Conservation (phyloP, 306 rosid species). For the Alnus rubra region DNA sequence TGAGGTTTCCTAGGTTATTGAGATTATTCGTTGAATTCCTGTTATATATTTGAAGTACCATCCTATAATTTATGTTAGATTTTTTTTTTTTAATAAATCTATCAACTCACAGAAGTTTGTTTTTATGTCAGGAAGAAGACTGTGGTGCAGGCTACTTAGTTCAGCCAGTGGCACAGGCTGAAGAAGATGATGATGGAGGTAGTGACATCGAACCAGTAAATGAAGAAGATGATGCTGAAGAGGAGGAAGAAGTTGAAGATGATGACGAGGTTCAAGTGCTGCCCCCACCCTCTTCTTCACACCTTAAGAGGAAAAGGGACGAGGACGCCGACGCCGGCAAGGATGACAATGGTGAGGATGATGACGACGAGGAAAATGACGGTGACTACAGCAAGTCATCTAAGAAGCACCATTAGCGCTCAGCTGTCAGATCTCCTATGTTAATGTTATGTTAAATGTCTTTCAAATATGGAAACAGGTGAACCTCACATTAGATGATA, state of each 20-base stretch:
- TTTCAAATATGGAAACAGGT: constrained; percentile 49
- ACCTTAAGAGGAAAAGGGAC: constrained; percentile 79
- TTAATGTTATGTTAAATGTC: constrained; percentile 35
- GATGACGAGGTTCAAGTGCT: constrained; percentile 55
- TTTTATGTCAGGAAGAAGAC: constrained; percentile 74
- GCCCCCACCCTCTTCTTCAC: constrained; percentile 54
- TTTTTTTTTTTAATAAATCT: background rate
- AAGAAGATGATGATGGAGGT: constrained; percentile 49
- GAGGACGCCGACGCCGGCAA: constrained; percentile 33
- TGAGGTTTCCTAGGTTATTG: background rate
- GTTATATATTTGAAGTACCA: background rate
- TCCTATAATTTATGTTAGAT: background rate
- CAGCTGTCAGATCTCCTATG: constrained; percentile 17
- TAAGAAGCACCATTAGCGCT: constrained; percentile 61
- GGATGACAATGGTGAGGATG: constrained; percentile 38
- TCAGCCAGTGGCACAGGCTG: constrained; percentile 75
- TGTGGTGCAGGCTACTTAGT: constrained; percentile 75
- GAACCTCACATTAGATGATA: constrained; percentile 56
- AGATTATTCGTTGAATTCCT: background rate
- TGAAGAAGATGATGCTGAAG: constrained; percentile 60
- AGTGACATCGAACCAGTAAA: constrained; percentile 52
- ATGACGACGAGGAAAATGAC: constrained; percentile 47
- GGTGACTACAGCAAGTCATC: constrained; percentile 59
- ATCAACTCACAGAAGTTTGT: background rate
- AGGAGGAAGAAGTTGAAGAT: constrained; percentile 55